These are phyloP conservation scores for Angomonas ambiguus DNA, from an alignment of 208 protist genomes.

Conservation along the genomic window DNA sequence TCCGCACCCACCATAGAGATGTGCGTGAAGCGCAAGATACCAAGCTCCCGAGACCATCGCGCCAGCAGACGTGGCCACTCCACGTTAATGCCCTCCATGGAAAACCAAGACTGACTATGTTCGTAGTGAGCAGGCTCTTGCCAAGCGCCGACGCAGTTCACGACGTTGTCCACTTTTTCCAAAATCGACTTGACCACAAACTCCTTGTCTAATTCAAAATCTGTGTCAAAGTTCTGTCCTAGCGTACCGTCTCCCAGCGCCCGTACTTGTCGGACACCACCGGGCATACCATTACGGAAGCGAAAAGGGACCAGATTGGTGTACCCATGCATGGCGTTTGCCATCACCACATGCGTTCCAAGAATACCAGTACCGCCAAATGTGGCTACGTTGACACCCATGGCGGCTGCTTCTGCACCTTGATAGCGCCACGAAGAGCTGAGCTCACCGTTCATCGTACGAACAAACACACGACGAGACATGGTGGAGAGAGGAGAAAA, in stretches of 20 bases:
- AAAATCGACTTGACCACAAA: slow-evolving; percentile 88
- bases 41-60: slow-evolving; percentile 82
- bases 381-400: slow-evolving; percentile 82
- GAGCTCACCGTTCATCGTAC: slow-evolving; percentile 84
- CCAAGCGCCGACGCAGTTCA: slow-evolving; percentile 83
- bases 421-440: slow-evolving; percentile 77
- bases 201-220: slow-evolving; percentile 90
- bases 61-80: slow-evolving; percentile 90
- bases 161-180: slow-evolving; percentile 67
- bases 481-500: slow-evolving; percentile 24
- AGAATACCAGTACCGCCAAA: slow-evolving; percentile 86
- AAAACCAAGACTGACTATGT: slow-evolving; percentile 90
- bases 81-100: slow-evolving; percentile 88
- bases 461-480: slow-evolving; percentile 83
- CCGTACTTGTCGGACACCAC: slow-evolving; percentile 68
- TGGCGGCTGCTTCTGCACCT: slow-evolving; percentile 68
- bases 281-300: slow-evolving; percentile 75
- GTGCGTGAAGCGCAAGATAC: slow-evolving; percentile 80
- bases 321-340: slow-evolving; percentile 77
- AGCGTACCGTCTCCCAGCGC: slow-evolving; percentile 79
- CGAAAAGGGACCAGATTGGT: slow-evolving; percentile 85
- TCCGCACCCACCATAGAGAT: slow-evolving; percentile 90
- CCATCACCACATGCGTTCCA: slow-evolving; percentile 65
- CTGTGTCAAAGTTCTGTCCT: slow-evolving; percentile 85
- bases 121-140: slow-evolving; percentile 86